Base-by-base conservation (phyloP, 116 monocot species). In the Posidonia oceanica region DNA sequence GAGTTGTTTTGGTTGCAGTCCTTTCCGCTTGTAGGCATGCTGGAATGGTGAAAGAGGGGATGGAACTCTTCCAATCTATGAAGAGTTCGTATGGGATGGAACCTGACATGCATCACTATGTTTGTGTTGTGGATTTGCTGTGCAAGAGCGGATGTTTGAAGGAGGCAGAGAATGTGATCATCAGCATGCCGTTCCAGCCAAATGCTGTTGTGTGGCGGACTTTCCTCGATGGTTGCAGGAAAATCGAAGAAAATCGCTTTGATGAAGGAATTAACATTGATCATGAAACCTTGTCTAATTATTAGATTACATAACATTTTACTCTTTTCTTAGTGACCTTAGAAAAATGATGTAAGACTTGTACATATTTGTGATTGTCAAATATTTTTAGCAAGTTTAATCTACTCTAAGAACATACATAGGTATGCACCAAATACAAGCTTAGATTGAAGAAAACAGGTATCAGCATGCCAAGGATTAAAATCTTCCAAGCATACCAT, bases 11-110 rank as follows among this genome's bases (percentile, higher is more conserved):
- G 54, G 69, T 82, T 5, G 81, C 87, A 8, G 72, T 77, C 3
- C 79, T 94, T 61, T 90, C 85, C 20, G 87, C 85, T 5, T 94
- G 90, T 65, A 85, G 85, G 52, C 90, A 90, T 71, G 77, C 78
- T 60, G 85, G 90, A 41, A 23, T 85, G 39, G 83, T 87, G 56
- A 80, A 87, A 59, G 83, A 90, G 66, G 89, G 90, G 37, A 80
- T 85, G 81, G 3, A 14, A 14, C 70, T 90, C 63, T 90, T 94
- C 61, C 61, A 71, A 39, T 18, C 66, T 13, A 87, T 94, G 87
- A 78, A 80, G 55, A 57, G 37, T 39, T 70, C 38, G 16, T 80
- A 85, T 74, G 71, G 71, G 12, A 68, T 85, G 63, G 81, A 85
- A 65, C 82, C 90, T 40, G 85, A 85, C 37, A 87, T 81, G 82